Evolutionary conservation across 2,329 filamentous ascomycete genomes (phyloP).

Genomic region (Phialemoniopsis sp.): DNA sequence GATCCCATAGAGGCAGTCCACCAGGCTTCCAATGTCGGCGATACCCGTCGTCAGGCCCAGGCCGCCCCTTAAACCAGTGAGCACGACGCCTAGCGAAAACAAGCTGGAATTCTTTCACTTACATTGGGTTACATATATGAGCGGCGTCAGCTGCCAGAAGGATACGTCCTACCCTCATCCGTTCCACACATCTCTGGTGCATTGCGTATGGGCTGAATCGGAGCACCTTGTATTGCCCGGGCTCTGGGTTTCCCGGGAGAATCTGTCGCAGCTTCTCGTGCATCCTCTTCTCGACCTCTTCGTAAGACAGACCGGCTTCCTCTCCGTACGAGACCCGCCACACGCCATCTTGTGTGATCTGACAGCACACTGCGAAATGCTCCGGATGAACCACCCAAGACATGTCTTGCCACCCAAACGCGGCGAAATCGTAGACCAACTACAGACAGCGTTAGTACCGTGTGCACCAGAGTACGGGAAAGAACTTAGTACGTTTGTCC

Average conservation of each 20-base stretch:
- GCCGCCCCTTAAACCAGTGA: too few relatives aligned
- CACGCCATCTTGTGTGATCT: too few relatives aligned
- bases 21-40: constrained; percentile 6
- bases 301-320: constrained; percentile 4
- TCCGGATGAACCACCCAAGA: too few relatives aligned
- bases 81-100: too few relatives aligned
- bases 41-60: constrained; percentile 5
- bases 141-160: constrained; percentile 7
- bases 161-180: constrained; percentile 4
- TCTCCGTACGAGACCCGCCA: constrained; percentile 6
- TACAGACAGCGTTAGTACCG: too few relatives aligned
- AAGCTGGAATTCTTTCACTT: too few relatives aligned
- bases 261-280: background rate
- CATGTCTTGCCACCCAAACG: too few relatives aligned
- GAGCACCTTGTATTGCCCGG: constrained; percentile 3
- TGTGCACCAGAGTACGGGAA: too few relatives aligned
- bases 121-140: constrained; percentile 7
- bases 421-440: too few relatives aligned
- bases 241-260: constrained; percentile 6
- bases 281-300: constrained; percentile 4
- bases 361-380: too few relatives aligned
- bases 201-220: constrained; percentile 6
- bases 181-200: constrained; percentile 5
- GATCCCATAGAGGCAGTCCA: constrained; percentile 3
- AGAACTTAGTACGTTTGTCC: constrained; percentile 6